These are phyloP conservation scores for Erythrobasidium yunnanense DNA, from an alignment of 768 basidiomycete species.

Conservation along the genomic window DNA sequence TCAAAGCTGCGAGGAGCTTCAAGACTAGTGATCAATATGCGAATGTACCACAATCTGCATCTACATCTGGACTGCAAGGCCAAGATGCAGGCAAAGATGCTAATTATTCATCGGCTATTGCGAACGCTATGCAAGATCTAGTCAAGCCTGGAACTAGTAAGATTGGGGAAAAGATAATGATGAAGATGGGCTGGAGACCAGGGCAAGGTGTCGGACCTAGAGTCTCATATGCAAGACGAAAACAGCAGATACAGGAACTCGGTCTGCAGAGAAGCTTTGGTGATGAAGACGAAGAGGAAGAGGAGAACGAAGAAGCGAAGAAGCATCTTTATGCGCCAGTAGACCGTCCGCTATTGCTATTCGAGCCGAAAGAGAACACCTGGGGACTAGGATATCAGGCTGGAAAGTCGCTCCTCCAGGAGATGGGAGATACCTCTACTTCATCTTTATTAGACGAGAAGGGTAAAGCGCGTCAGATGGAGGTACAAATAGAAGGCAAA, in stretches of 20 bases:
- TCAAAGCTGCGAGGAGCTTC: constrained; percentile 67
- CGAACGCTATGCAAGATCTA: constrained; percentile 55
- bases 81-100: not conserved
- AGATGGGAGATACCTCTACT: not conserved
- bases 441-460: not conserved
- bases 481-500: not conserved
- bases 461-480: not conserved
- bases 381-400: constrained; percentile 75
- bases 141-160: constrained; percentile 67
- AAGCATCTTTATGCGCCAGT: constrained; percentile 79
- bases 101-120: constrained; percentile 21
- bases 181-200: constrained; percentile 88
- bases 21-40: constrained; percentile 41
- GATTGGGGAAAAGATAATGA: constrained; percentile 69
- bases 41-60: not conserved
- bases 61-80: not conserved
- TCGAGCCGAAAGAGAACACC: constrained; percentile 57
- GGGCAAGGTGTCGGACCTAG: constrained; percentile 92
- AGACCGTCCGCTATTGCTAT: constrained; percentile 57
- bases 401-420: constrained; percentile 43
- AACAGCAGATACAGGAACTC: constrained; percentile 44
- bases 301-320: constrained; percentile 59
- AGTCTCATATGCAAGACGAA: constrained; percentile 62
- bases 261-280: constrained; percentile 24
- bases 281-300: constrained; percentile 47